These are phyloP conservation scores for Gyrodon lividus DNA, from an alignment of 768 basidiomycete genomes.

Conservation along the genomic window DNA sequence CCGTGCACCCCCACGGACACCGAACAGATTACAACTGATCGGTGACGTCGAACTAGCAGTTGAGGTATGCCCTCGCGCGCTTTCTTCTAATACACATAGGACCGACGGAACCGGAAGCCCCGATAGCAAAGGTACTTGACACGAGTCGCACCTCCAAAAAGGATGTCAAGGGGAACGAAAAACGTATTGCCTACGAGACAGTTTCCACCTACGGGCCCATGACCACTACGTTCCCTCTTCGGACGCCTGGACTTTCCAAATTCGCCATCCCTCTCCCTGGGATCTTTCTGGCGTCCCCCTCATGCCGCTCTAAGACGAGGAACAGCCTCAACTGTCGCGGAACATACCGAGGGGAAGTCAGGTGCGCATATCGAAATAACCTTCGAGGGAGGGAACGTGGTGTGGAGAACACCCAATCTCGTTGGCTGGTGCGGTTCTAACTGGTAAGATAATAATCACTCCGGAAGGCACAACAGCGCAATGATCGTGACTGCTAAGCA, in stretches of 20 bases:
- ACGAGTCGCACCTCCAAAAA: constrained; percentile 16
- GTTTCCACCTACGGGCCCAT: constrained; percentile 6
- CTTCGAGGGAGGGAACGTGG: constrained; percentile 34
- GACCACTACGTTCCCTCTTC: constrained; percentile 6
- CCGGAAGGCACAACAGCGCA: constrained; percentile 8
- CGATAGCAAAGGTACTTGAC: constrained; percentile 29
- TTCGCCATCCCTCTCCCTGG: constrained; percentile 12
- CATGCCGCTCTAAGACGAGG: constrained; percentile 12
- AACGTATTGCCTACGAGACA: constrained; percentile 16
- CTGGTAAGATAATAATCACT: constrained; percentile 25
- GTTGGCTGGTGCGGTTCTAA: constrained; percentile 2
- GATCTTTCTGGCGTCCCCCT: constrained; percentile 5
- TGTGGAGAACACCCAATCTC: constrained; percentile 23
- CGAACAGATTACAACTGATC: background rate
- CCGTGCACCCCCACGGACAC: constrained; percentile 14
- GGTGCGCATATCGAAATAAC: constrained; percentile 22
- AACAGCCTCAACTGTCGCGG: constrained; percentile 19
- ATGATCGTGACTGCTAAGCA: background rate
- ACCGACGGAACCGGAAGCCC: constrained; percentile 29
- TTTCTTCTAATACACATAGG: constrained; percentile 1
- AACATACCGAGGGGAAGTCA: constrained; percentile 23
- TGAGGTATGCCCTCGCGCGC: background rate
- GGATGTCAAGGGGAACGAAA: constrained; percentile 14
- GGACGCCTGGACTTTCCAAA: constrained; percentile 17
- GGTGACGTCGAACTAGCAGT: constrained; percentile 10